A percentile compares a stretch with the other conserved stretches of the same genome.
These are phyloP conservation scores for Cystoisospora suis DNA, from an alignment of 169 alveolate genomes.

Conservation along the genomic window DNA sequence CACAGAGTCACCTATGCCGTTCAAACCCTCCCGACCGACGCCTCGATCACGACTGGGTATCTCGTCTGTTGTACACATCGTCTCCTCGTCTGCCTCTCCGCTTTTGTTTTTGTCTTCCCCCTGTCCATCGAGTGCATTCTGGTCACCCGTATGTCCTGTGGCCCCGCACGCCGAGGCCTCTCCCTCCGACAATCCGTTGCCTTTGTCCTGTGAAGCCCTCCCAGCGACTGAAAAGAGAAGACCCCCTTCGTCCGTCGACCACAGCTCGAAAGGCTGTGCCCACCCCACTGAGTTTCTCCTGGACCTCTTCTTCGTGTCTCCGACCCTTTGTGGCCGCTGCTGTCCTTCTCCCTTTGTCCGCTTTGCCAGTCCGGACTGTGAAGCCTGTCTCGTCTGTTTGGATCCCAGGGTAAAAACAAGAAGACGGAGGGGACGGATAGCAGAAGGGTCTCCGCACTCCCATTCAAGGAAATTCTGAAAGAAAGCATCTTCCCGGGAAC, in stretches of 20 bases:
- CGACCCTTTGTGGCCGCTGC: not conserved
- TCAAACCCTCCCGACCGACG: too few species aligned
- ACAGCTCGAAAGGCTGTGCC: not conserved
- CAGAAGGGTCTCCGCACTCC: slow-evolving; percentile 2
- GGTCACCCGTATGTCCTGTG: too few species aligned
- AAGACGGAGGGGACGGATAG: not conserved
- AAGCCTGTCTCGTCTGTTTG: too few species aligned
- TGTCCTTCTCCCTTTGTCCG: not conserved
- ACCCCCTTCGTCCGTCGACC: not conserved
- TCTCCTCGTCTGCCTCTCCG: too few species aligned
- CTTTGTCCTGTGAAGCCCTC: too few species aligned
- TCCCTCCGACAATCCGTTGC: too few species aligned
- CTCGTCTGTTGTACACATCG: too few species aligned
- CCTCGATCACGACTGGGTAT: too few species aligned
- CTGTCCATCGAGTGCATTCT: too few species aligned
- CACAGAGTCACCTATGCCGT: too few species aligned
- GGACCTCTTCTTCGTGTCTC: not conserved
- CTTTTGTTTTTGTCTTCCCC: too few species aligned
- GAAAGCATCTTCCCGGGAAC: not conserved
- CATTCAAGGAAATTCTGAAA: slow-evolving; percentile 9
- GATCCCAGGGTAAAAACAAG: slow-evolving; percentile 3
- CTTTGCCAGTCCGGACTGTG: not conserved
- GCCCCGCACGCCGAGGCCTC: too few species aligned
- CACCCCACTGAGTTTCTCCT: not conserved
- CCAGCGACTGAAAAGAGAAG: not conserved